phyloP scores from a whole-genome alignment of 306 rosid species.

The Quercus ilex region DNA sequence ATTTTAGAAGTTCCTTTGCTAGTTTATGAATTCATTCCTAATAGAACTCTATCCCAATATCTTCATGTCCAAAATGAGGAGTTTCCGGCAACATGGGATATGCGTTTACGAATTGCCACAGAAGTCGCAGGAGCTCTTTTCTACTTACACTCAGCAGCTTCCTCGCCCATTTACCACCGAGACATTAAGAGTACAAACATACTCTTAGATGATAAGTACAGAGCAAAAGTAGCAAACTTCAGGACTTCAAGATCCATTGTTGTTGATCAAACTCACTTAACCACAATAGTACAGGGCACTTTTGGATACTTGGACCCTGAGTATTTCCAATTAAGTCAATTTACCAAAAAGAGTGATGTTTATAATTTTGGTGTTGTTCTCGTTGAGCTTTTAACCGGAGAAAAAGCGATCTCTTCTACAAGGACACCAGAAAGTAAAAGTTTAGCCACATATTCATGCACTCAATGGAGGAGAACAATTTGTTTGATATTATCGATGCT shows the following conservation, averaged over 20 bases:
- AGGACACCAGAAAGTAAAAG: neutral
- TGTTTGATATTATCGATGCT: neutral
- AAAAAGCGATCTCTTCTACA: neutral
- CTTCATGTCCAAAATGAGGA: too few species aligned
- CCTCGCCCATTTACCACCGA: neutral
- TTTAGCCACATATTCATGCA: neutral
- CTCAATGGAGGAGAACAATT: neutral
- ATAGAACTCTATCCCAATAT: too few species aligned
- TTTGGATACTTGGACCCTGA: constrained; percentile 3
- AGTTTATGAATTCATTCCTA: too few species aligned
- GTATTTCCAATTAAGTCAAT: neutral
- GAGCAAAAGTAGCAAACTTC: neutral
- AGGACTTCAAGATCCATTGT: neutral
- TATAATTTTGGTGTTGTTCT: neutral
- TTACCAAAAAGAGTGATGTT: neutral
- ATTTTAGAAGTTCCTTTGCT: too few species aligned
- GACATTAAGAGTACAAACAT: neutral
- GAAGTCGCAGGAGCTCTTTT: neutral
- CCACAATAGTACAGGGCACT: neutral
- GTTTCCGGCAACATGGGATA: neutral
- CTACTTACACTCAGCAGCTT: neutral
- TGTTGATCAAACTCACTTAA: neutral
- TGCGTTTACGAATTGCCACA: neutral
- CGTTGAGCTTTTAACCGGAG: neutral
- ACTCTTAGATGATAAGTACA: neutral